phyloP scores from a whole-genome alignment of 495 filamentous ascomycete species.

The Pyrenopolyporus hunteri region DNA sequence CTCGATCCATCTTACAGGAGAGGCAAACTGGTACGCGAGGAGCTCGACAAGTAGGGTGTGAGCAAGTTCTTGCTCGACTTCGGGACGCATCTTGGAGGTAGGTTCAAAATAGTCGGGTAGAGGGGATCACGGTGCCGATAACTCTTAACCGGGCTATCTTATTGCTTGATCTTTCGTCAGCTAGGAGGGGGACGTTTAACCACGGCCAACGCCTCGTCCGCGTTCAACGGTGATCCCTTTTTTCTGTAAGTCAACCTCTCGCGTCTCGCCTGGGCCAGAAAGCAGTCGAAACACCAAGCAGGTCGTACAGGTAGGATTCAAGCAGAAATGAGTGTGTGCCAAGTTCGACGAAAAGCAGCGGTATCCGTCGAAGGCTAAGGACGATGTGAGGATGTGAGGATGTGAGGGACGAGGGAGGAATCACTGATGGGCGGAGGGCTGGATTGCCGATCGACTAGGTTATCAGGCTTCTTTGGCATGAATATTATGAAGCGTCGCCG shows the following conservation, averaged over 20 bases:
- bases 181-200: neutral
- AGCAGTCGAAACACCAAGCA: neutral
- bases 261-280: neutral
- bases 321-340: conserved; percentile 25
- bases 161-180: conserved; percentile 8
- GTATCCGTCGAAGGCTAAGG: neutral
- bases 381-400: neutral
- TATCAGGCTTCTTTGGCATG: conserved; percentile 11
- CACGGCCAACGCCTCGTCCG: conserved; percentile 1
- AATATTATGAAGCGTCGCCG: conserved; percentile 22
- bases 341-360: conserved; percentile 18
- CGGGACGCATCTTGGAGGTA: conserved; percentile 81
- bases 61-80: conserved; percentile 97
- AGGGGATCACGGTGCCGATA: conserved; percentile 14
- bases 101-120: conserved; percentile 36
- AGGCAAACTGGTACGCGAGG: conserved; percentile 98
- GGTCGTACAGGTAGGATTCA: neutral
- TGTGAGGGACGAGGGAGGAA: conserved; percentile 4
- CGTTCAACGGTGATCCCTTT: neutral
- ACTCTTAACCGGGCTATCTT: conserved; percentile 12
- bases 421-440: conserved; percentile 12
- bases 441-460: conserved; percentile 17
- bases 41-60: conserved; percentile 98
- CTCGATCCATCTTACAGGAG: conserved; percentile 98
- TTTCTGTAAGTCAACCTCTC: neutral